phyloP scores from a whole-genome alignment of 352 stramenopile species.

The Hyaloperonospora brassicae region DNA sequence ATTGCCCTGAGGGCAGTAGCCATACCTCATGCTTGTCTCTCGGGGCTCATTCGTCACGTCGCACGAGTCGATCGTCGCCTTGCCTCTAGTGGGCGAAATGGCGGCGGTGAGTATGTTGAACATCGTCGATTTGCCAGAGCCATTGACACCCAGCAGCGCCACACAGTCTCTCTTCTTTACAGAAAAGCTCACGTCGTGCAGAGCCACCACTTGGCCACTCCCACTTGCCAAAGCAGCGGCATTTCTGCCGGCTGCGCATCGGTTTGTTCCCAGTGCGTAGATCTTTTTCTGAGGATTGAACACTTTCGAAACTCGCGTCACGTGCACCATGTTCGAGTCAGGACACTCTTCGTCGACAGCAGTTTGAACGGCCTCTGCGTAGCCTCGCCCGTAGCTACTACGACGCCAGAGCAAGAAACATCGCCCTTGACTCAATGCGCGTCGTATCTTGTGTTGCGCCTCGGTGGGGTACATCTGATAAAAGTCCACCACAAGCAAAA shows the following conservation, averaged over 20 bases:
- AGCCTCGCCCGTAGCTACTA: conserved; percentile 8
- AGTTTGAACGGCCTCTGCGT: conserved; percentile 24
- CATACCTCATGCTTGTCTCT: conserved; percentile 43
- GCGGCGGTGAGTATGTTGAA: conserved; percentile 94
- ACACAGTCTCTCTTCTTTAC: conserved; percentile 87
- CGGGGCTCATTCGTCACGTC: conserved; percentile 56
- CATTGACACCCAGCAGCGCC: conserved; percentile 90
- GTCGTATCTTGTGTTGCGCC: conserved; percentile 27
- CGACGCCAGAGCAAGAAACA: conserved; percentile 13
- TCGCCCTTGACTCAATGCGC: conserved; percentile 17
- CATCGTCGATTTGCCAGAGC: conserved; percentile 95
- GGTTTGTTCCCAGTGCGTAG: background rate
- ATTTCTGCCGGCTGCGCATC: conserved; percentile 6
- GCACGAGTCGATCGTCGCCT: conserved; percentile 42
- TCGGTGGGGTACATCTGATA: conserved; percentile 69
- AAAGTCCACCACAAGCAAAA: conserved; percentile 53
- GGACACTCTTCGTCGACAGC: conserved; percentile 19
- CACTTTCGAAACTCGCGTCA: conserved; percentile 47
- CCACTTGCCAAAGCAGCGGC: conserved; percentile 28
- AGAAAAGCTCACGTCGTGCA: conserved; percentile 71
- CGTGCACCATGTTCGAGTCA: conserved; percentile 36
- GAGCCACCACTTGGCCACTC: conserved; percentile 52
- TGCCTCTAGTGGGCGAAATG: conserved; percentile 61
- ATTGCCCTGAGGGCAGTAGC: conserved; percentile 80
- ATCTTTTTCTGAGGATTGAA: conserved; percentile 38